These are phyloP conservation scores for Sugiyamaella americana DNA, from an alignment of 805 yeast species.

Conservation along the genomic window DNA sequence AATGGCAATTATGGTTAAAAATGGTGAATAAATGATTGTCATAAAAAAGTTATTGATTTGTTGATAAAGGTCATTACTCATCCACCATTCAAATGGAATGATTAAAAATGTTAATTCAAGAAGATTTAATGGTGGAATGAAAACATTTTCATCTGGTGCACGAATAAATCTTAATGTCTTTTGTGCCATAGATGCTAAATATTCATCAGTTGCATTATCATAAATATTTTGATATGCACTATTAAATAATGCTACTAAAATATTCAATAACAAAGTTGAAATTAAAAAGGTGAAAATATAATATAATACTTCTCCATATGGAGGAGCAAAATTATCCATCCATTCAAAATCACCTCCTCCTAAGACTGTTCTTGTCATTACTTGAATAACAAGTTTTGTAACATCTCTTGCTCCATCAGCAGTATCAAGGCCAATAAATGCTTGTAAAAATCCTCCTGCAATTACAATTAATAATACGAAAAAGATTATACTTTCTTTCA, in stretches of 20 bases:
- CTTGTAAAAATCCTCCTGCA: slow-evolving; percentile 77
- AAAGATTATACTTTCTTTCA: slow-evolving; percentile 80
- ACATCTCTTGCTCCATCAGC: slow-evolving; percentile 81
- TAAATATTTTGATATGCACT: slow-evolving; percentile 77
- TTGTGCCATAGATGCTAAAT: slow-evolving; percentile 75
- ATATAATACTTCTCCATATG: slow-evolving; percentile 75
- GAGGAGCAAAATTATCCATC: slow-evolving; percentile 69
- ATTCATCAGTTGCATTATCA: slow-evolving; percentile 79
- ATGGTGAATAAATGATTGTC: slow-evolving; percentile 64
- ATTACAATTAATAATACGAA: slow-evolving; percentile 67
- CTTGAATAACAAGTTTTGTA: slow-evolving; percentile 55
- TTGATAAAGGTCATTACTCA: slow-evolving; percentile 32
- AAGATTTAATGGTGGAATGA: slow-evolving; percentile 78
- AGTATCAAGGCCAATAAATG: slow-evolving; percentile 78
- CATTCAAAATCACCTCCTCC: slow-evolving; percentile 70
- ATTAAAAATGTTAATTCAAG: slow-evolving; percentile 54
- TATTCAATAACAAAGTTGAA: slow-evolving; percentile 69
- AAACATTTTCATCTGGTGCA: slow-evolving; percentile 83
- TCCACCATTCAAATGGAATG: slow-evolving; percentile 37
- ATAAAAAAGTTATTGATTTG: slow-evolving; percentile 50
- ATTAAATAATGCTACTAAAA: slow-evolving; percentile 77
- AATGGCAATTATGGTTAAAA: slow-evolving; percentile 51
- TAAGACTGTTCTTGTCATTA: slow-evolving; percentile 64
- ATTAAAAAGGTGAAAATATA: slow-evolving; percentile 73
- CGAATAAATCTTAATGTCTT: slow-evolving; percentile 78